phyloP scores from a whole-genome alignment of 257 asterid species.

The Nicotiana undulata region DNA sequence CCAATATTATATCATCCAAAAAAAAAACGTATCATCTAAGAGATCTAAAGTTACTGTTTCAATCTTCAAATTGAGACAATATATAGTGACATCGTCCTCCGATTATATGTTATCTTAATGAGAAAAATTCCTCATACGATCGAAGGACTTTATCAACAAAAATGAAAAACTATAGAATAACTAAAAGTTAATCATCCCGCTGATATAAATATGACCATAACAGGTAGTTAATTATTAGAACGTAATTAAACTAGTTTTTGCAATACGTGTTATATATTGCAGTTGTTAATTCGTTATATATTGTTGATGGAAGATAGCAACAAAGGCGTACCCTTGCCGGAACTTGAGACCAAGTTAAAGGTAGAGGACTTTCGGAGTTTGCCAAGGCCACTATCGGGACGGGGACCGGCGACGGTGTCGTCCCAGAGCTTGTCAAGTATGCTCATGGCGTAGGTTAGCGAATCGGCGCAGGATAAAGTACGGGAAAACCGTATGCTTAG shows the following conservation, averaged over 20 bases:
- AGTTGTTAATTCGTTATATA: not conserved
- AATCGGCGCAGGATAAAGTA: not conserved
- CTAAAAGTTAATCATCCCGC: no score
- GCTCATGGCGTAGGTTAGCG: constrained; percentile 40
- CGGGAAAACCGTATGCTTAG: no score
- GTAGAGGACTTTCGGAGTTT: constrained; percentile 66
- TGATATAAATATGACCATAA: no score
- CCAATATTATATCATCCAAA: not conserved
- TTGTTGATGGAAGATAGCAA: constrained; percentile 13
- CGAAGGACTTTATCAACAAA: no score
- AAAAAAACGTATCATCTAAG: not conserved
- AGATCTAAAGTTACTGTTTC: no score
- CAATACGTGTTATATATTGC: no score
- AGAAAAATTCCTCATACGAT: no score
- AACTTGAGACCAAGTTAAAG: constrained; percentile 41
- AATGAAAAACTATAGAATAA: no score
- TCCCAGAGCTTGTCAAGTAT: constrained; percentile 92
- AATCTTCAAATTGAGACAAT: no score
- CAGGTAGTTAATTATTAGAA: no score
- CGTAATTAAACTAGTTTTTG: not conserved
- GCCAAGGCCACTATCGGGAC: constrained; percentile 79
- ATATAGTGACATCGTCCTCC: no score
- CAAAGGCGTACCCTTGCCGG: constrained; percentile 73
- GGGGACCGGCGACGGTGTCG: constrained; percentile 87
- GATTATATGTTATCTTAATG: no score